These are phyloP conservation scores for Immersiella caudata DNA, from an alignment of 495 filamentous ascomycete genomes.

Conservation along the genomic window DNA sequence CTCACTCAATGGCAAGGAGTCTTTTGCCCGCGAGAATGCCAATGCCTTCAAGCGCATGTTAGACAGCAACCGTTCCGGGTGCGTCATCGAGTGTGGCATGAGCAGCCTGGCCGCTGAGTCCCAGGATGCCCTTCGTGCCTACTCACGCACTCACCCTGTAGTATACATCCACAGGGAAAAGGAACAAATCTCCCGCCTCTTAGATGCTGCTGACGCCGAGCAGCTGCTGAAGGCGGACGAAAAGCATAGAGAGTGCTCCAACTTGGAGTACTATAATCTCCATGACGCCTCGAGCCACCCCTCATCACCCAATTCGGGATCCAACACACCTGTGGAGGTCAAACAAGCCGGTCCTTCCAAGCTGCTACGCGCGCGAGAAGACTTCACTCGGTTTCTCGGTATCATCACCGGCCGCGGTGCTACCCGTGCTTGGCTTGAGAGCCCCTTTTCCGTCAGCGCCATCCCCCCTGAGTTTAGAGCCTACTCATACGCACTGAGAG, in stretches of 20 bases:
- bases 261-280: constrained; percentile 80
- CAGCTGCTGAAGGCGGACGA: constrained; percentile 57
- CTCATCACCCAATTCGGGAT: constrained; percentile 33
- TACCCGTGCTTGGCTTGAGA: constrained; percentile 62
- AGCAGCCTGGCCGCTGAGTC: constrained; percentile 55
- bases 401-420: constrained; percentile 62
- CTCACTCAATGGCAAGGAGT: constrained; percentile 59
- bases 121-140: constrained; percentile 60
- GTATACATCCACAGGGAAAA: constrained; percentile 73
- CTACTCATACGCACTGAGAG: constrained; percentile 66
- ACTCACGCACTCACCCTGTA: constrained; percentile 68
- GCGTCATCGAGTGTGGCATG: constrained; percentile 73
- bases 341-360: constrained; percentile 52
- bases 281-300: constrained; percentile 45
- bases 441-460: constrained; percentile 70
- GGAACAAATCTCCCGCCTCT: constrained; percentile 62
- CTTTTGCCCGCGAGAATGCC: constrained; percentile 64
- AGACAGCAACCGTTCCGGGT: constrained; percentile 61
- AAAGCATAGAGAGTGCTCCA: constrained; percentile 67
- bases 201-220: constrained; percentile 61
- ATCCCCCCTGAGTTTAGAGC: constrained; percentile 66
- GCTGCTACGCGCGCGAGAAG: constrained; percentile 71
- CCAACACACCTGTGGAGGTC: constrained; percentile 37
- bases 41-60: constrained; percentile 68
- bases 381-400: constrained; percentile 72